Conservation (phyloP, 306 rosid species). For the Adenanthera pavonina region DNA sequence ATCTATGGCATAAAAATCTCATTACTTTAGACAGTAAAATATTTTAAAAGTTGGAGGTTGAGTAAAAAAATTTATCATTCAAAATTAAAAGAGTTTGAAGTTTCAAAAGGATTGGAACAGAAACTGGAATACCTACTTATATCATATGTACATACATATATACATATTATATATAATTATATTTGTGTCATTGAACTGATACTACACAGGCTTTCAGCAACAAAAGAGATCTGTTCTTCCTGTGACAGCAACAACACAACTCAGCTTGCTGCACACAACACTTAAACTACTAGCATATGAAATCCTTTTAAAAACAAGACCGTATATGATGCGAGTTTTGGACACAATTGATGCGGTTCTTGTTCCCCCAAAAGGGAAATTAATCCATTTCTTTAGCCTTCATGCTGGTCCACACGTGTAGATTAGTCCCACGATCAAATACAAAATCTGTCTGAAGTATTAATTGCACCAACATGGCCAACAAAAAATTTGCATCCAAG, state of each 20-base stretch:
- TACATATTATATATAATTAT: no score
- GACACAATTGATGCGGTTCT: neutral
- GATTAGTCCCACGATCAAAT: neutral
- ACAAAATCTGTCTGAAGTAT: neutral
- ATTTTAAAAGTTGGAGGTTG: neutral
- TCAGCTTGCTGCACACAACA: neutral
- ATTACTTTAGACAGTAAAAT: neutral
- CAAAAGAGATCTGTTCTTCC: neutral
- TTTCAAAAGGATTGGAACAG: neutral
- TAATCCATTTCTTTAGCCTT: neutral
- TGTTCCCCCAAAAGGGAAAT: neutral
- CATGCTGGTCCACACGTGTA: neutral
- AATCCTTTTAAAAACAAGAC: no score
- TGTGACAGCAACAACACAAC: neutral
- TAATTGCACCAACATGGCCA: slow-evolving; percentile 1
- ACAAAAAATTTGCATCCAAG: neutral
- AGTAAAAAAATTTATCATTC: neutral
- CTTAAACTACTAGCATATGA: neutral
- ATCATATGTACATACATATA: no score
- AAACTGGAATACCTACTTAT: no score
- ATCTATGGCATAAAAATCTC: neutral
- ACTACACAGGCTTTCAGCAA: neutral
- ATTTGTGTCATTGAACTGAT: neutral
- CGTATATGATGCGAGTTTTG: neutral
- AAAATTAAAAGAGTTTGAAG: neutral